Base-by-base conservation (phyloP, 805 yeast species). In the Saturnispora saitoi region DNA sequence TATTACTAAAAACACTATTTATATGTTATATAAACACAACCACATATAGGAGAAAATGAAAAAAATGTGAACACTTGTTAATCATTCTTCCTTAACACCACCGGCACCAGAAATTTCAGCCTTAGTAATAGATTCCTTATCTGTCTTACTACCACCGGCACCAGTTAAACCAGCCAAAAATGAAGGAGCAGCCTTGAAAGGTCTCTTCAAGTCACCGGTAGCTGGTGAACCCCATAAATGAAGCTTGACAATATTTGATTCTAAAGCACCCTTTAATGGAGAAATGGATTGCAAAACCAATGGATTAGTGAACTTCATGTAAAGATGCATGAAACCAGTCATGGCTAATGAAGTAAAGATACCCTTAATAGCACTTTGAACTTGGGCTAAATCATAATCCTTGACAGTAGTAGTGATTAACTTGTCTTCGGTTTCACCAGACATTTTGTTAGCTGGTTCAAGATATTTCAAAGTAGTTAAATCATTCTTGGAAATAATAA, bases 241-340 rank as follows among this genome's bases (percentile, higher is more conserved):
- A 68, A 93, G 87, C 75, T 87, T 81, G 59, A 91, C 95, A 57
- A 88, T 80, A 71, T 89, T 89, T 62, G 86, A 72, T 72, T 93
- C 98, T 49, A 88, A 70, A 42, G 95, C 95, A 58, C 86, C 72
- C 78, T 93, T 93, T 60, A 93, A 72, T 46, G 96, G 91, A 47
- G 95, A 78, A 58, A 93, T 78, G 55, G 90, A 81, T 74, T 93
- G 98, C 89, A 91, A 85, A 58, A 93, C 81, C 65, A 93, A 78
- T 51, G 99, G 99, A 71, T 93, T 89, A 68, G 97, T 89, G 77
- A 88, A 93, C 70, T 88, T 85, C 95, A 93, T 80, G 80, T 91
- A 91, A 54, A 93, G 63, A 70, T 93, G 99, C 98, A 91, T 90
- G 81, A 91, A 86, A 24, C 84, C 95, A 90, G 93, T 90, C 95